Evolutionary conservation across 441 rosid species (phyloP), one percentile per base, ranked within the genome.

Genomic region (Bruguiera hainesii): DNA sequence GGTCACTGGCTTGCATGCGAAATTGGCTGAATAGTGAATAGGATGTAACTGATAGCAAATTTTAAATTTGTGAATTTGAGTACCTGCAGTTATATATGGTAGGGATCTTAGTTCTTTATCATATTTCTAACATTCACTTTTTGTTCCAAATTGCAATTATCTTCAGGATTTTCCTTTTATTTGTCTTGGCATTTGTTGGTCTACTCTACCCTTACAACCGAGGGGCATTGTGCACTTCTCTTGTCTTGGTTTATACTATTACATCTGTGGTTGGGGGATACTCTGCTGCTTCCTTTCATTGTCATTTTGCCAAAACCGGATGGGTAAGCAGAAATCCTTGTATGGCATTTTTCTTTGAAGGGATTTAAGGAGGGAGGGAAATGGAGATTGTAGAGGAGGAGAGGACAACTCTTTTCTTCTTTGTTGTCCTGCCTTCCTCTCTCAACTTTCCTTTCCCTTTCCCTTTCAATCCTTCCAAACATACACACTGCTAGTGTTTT

Each of bases 161-260:
- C 25, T 71, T 63, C 85, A 93, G 97, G 87, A 77, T 74, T 67
- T 68, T 74, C 66, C 62, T 82, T 71, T 65, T 89, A 55, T 88
- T 85, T 81, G 72, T 77, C 58, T 75, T 87, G 37, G 84, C 87
- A 65, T 81, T 83, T 68, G 67, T 85, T 37, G 95, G 93, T 64
- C 67, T 89, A 49, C 77, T 94, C 60, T 87, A 84, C 75, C 96
- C 96, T 2, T 94, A 87, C 81, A 94, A 76, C 69, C 90, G 84
- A 0, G 96, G 93, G 69, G 69, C 76, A 55, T 69, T 88, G 30
- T 74, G 75, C 80, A 83, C 90, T 63, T 81, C 88, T 58, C 75
- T 89, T 52, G 82, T 91, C 74, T 23, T 77, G 68, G 60, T 73
- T 9, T 91, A 83, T 77, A 68, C 85, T 51, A 75, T 91, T 73